Percentiles rank a stretch among this genome's conserved stretches.
Conservation (phyloP, 306 rosid genomes). For the Prunus mume region DNA sequence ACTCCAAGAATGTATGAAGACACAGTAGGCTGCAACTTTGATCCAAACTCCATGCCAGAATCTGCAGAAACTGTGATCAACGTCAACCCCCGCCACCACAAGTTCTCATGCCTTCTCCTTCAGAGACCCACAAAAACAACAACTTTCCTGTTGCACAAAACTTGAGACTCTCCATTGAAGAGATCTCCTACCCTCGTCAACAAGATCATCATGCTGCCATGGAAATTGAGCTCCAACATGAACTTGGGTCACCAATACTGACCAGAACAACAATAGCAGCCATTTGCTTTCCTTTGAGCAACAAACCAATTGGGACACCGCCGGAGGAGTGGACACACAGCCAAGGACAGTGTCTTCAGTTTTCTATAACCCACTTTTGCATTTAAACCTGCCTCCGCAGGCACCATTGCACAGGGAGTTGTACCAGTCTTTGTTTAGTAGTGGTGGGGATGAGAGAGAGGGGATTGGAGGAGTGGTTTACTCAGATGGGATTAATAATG, state of each 20-base stretch:
- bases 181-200: slow-evolving; percentile 45
- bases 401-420: slow-evolving; percentile 68
- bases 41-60: slow-evolving; percentile 52
- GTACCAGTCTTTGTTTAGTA: slow-evolving; percentile 47
- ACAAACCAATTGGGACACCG: slow-evolving; percentile 23
- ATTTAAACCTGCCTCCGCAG: slow-evolving; percentile 81
- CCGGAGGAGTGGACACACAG: slow-evolving; percentile 30
- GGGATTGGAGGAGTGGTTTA: slow-evolving; percentile 34
- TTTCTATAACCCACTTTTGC: slow-evolving; percentile 68
- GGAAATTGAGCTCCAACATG: slow-evolving; percentile 46
- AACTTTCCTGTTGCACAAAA: slow-evolving; percentile 36
- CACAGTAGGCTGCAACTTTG: slow-evolving; percentile 50
- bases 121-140: background rate
- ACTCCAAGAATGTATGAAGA: slow-evolving; percentile 36
- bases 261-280: slow-evolving; percentile 16
- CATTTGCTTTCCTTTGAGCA: slow-evolving; percentile 28
- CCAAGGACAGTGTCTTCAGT: slow-evolving; percentile 3
- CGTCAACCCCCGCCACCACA: slow-evolving; percentile 21
- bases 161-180: slow-evolving; percentile 50
- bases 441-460: slow-evolving; percentile 58
- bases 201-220: slow-evolving; percentile 24
- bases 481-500: slow-evolving; percentile 44
- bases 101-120: background rate
- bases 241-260: slow-evolving; percentile 24
- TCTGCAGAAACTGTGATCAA: slow-evolving; percentile 24